Percentiles rank a stretch among this genome's conserved stretches.
These are phyloP conservation scores for Phylloporus sp. DNA, from an alignment of 768 basidiomycete genomes.

Conservation along the genomic window DNA sequence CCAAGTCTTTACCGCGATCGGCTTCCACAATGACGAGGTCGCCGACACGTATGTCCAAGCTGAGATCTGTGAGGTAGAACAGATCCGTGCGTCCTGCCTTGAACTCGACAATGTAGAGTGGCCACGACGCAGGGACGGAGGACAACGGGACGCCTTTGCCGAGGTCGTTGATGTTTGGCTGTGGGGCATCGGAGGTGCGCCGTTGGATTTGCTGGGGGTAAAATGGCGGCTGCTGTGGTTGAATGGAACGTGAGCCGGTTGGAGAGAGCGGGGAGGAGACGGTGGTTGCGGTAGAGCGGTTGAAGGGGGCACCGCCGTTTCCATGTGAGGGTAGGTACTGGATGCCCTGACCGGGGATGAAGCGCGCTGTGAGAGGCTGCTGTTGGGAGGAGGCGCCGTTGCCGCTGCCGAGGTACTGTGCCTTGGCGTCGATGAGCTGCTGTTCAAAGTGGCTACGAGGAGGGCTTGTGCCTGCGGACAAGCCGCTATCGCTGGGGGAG, in stretches of 20 bases:
- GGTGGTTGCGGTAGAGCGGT: conserved; percentile 34
- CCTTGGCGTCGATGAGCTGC: conserved; percentile 38
- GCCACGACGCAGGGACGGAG: conserved; percentile 75
- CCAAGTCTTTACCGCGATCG: conserved; percentile 89
- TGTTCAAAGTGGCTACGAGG: conserved; percentile 44
- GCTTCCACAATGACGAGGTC: conserved; percentile 97
- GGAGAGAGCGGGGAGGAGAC: conserved; percentile 59
- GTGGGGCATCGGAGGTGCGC: conserved; percentile 36
- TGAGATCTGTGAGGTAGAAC: conserved; percentile 79
- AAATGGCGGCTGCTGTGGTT: conserved; percentile 27
- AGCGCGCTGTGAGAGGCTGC: conserved; percentile 49
- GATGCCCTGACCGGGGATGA: conserved; percentile 61
- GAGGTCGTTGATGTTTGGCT: conserved; percentile 47
- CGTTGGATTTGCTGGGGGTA: conserved; percentile 34
- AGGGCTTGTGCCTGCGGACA: conserved; percentile 50
- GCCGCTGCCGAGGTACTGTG: conserved; percentile 30
- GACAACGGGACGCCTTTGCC: conserved; percentile 88
- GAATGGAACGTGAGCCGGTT: conserved; percentile 25
- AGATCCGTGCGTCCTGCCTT: conserved; percentile 95
- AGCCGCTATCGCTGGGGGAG: conserved; percentile 60
- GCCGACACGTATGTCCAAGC: conserved; percentile 66
- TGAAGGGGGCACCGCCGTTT: conserved; percentile 31
- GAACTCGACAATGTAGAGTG: conserved; percentile 96
- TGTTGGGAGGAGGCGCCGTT: conserved; percentile 19
- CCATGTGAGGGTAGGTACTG: conserved; percentile 46